Conservation (phyloP, 352 stramenopile species). For the Phytophthora crassamura region DNA sequence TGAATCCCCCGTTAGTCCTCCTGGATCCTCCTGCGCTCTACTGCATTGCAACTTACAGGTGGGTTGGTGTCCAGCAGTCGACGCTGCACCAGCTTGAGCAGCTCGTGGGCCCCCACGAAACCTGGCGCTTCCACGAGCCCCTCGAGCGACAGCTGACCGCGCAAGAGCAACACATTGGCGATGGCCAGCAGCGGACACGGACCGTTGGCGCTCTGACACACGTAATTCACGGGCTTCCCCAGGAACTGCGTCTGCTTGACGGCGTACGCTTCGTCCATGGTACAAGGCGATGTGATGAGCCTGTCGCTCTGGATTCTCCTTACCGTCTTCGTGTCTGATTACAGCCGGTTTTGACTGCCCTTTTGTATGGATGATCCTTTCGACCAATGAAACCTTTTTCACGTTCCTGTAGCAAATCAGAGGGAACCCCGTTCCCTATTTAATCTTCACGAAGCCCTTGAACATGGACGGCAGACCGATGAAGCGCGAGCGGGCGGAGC, state of each 20-base stretch:
- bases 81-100: constrained; percentile 92
- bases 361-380: no score
- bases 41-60: constrained; percentile 37
- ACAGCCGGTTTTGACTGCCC: neutral
- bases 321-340: constrained; percentile 1
- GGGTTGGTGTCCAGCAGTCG: constrained; percentile 88
- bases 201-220: constrained; percentile 98
- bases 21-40: neutral
- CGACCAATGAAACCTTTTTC: neutral
- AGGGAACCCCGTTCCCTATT: neutral
- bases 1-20: constrained; percentile 10
- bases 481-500: constrained; percentile 46
- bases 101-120: constrained; percentile 89
- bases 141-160: constrained; percentile 88
- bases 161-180: constrained; percentile 95
- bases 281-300: neutral
- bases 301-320: neutral
- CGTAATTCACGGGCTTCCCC: constrained; percentile 81
- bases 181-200: constrained; percentile 97
- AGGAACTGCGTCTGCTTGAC: constrained; percentile 87
- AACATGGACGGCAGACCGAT: constrained; percentile 29
- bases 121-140: constrained; percentile 50
- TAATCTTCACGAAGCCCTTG: no score
- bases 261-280: constrained; percentile 75
- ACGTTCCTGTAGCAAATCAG: constrained; percentile 9